Conservation (phyloP, 2,329 filamentous ascomycete genomes). For the Colletotrichum sp. region DNA sequence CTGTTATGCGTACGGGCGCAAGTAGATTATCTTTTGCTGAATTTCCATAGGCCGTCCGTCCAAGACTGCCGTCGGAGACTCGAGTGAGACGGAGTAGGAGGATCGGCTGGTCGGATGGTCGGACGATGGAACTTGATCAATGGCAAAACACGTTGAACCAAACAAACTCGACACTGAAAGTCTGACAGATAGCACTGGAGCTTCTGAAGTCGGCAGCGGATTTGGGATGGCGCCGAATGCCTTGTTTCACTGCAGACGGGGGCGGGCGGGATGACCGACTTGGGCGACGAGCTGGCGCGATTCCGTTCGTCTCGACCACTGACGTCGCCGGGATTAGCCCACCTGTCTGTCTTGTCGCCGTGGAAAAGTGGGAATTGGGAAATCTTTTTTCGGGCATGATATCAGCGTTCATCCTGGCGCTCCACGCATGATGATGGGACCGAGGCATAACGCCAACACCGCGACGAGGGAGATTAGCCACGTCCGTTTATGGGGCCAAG, state of each 20-base stretch:
- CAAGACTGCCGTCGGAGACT: neutral
- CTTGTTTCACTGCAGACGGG: conserved; percentile 6
- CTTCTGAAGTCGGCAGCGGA: neutral
- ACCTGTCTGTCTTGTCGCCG: conserved; percentile 2
- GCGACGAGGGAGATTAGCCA: neutral
- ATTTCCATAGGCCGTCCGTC: neutral
- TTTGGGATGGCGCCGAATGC: conserved; percentile 11
- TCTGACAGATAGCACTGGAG: neutral
- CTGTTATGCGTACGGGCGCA: neutral
- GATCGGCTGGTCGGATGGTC: neutral
- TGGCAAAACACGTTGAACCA: neutral
- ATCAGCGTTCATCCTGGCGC: conserved; percentile 15
- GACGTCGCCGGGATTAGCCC: neutral
- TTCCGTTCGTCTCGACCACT: conserved; percentile 11
- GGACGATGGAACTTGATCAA: neutral
- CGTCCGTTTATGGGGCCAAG: neutral
- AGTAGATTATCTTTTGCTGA: neutral
- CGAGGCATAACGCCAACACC: conserved; percentile 10
- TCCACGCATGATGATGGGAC: conserved; percentile 18
- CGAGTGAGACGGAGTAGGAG: neutral
- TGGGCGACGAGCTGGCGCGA: neutral
- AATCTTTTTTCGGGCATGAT: conserved; percentile 12
- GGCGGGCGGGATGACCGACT: conserved; percentile 11
- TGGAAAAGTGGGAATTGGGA: conserved; percentile 11
- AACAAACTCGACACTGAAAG: neutral